Conservation (phyloP, 805 yeast genomes). For the Barnettozyma sucrosica region DNA sequence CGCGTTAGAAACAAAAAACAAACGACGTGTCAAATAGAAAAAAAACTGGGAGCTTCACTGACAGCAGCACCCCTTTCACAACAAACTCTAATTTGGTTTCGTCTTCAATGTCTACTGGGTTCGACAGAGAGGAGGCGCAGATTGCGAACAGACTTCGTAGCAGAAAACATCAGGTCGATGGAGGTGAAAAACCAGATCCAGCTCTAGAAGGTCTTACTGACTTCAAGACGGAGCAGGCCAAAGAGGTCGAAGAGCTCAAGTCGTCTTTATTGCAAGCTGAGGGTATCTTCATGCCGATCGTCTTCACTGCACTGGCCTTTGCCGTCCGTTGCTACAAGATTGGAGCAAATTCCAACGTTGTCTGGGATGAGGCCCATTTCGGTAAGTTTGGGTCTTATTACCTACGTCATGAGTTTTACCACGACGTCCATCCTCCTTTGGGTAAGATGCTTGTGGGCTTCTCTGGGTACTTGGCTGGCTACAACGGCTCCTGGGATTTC, state of each 20-base stretch:
- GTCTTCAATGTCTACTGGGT: not conserved
- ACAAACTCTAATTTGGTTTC: not conserved
- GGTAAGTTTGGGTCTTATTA: conserved; percentile 95
- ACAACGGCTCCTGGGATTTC: conserved; percentile 84
- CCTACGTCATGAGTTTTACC: conserved; percentile 82
- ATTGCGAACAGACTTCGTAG: conserved; percentile 1
- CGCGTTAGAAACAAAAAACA: not conserved
- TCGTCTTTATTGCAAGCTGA: conserved; percentile 20
- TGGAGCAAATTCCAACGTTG: conserved; percentile 67
- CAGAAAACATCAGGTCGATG: not conserved
- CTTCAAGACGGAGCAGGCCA: conserved; percentile 16
- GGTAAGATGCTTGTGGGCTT: conserved; percentile 91
- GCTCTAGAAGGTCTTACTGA: conserved; percentile 13
- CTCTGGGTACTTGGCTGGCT: conserved; percentile 81
- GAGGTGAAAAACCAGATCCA: not conserved
- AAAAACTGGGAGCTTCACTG: not conserved
- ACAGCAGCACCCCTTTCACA: not conserved
- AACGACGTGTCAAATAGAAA: not conserved
- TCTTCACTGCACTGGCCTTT: conserved; percentile 66
- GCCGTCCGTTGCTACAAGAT: conserved; percentile 71
- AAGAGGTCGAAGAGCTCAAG: conserved; percentile 17
- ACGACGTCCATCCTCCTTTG: conserved; percentile 96
- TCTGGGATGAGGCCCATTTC: conserved; percentile 98
- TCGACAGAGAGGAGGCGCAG: not conserved
- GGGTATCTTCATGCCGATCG: conserved; percentile 46